A percentile compares a stretch with the other conserved stretches of the same genome.
Conservation (phyloP, 441 rosid species). For the Corymbia calophylla region DNA sequence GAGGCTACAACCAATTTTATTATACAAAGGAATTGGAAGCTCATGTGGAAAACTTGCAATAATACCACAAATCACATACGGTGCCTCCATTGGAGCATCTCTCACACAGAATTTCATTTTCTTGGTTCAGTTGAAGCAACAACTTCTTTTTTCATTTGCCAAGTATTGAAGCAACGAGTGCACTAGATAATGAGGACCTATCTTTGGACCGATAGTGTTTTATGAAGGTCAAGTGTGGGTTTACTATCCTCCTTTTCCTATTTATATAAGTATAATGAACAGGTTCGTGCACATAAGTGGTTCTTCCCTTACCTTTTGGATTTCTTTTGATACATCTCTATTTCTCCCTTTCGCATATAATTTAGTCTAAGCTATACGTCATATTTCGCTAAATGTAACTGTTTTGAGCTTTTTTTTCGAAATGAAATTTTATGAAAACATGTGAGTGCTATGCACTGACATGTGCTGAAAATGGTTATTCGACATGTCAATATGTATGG, state of each 20-base stretch:
- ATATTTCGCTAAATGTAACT: not conserved
- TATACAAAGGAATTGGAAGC: not conserved
- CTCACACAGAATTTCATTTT: not conserved
- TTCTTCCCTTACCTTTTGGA: not conserved
- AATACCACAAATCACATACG: not conserved
- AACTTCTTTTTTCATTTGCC: not conserved
- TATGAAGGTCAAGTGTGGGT: not conserved
- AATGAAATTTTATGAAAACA: not conserved
- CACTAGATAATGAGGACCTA: not conserved
- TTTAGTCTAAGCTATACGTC: not conserved
- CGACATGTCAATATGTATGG: not conserved
- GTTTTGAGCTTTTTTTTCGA: not conserved
- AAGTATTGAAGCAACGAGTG: not conserved
- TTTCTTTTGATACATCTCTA: not conserved
- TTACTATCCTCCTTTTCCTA: not conserved
- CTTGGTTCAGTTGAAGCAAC: not conserved
- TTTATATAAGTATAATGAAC: not conserved
- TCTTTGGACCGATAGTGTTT: not conserved
- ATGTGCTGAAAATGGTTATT: not conserved
- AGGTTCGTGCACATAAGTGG: not conserved
- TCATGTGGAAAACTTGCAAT: not conserved
- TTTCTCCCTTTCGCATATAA: not conserved
- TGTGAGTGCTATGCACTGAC: not conserved
- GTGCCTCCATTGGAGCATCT: not conserved
- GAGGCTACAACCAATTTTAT: not conserved